Evolutionary conservation across 305 asterid species (phyloP).

Genomic region (Coffea humblotiana): DNA sequence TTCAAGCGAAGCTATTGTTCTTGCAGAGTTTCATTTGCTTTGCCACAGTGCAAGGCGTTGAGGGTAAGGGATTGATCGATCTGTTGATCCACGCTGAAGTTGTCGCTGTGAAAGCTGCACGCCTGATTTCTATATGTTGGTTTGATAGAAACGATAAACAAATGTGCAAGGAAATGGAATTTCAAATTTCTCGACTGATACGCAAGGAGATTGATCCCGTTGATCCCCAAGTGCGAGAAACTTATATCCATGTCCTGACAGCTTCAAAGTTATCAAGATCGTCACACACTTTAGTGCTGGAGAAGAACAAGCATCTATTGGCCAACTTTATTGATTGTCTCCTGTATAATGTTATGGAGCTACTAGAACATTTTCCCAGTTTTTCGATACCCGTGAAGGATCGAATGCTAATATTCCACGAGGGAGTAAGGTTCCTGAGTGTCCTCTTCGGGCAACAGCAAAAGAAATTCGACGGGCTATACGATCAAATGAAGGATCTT

Average conservation of each 20-base stretch:
- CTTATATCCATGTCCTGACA: neutral
- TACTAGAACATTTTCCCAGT: no score
- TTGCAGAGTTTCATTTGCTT: slow-evolving; percentile 8
- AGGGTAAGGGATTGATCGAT: neutral
- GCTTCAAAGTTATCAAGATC: no score
- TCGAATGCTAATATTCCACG: neutral
- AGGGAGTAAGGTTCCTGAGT: slow-evolving; percentile 3
- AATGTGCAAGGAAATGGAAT: no score
- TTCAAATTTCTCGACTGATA: no score
- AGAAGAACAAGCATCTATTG: no score
- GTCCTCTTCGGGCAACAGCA: neutral
- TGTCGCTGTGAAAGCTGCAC: no score
- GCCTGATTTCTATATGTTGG: no score
- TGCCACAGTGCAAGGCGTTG: neutral
- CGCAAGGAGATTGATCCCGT: neutral
- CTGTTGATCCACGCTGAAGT: neutral
- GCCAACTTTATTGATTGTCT: no score
- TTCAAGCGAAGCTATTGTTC: neutral
- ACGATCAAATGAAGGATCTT: neutral
- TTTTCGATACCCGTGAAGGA: no score
- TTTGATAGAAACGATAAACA: no score
- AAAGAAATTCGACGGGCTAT: neutral
- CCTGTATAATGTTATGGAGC: no score
- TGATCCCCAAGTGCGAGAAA: neutral
- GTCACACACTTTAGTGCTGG: no score